phyloP scores from a whole-genome alignment of 1,284 basidiomycete species.

The Pseudozyma hubeiensis region DNA sequence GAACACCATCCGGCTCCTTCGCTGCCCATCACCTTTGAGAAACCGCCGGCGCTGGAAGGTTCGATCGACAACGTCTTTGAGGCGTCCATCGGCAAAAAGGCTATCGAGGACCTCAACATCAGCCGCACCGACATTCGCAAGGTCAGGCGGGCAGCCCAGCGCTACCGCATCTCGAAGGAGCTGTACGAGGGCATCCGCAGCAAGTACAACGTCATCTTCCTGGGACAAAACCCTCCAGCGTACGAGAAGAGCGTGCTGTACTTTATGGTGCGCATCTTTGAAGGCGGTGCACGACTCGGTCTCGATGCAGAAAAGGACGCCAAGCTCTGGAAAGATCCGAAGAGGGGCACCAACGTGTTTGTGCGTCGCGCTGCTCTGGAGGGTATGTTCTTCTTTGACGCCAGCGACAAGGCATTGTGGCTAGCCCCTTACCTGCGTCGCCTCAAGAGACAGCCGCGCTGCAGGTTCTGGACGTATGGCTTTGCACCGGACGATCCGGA shows the following conservation, averaged over 20 bases:
- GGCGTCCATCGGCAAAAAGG: constrained; percentile 11
- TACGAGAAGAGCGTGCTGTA: constrained; percentile 38
- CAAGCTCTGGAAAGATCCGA: constrained; percentile 25
- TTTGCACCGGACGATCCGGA: constrained; percentile 35
- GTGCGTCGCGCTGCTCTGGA: constrained; percentile 23
- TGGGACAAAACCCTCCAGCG: constrained; percentile 12
- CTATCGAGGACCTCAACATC: constrained; percentile 19
- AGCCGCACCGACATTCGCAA: constrained; percentile 26
- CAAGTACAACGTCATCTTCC: constrained; percentile 44
- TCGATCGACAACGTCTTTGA: constrained; percentile 20
- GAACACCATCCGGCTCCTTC: constrained; percentile 19
- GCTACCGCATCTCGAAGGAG: constrained; percentile 19
- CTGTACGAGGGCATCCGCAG: constrained; percentile 26
- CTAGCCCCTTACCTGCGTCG: constrained; percentile 29
- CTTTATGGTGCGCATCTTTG: constrained; percentile 31
- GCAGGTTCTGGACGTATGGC: constrained; percentile 35
- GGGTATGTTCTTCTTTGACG: constrained; percentile 8
- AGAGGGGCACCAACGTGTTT: constrained; percentile 31
- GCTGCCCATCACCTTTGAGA: constrained; percentile 4
- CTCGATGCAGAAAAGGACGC: constrained; percentile 16
- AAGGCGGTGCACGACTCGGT: constrained; percentile 24
- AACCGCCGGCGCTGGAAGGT: constrained; percentile 6
- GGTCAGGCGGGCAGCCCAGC: constrained; percentile 22
- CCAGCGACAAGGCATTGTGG: neutral
- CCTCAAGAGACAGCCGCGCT: constrained; percentile 31